phyloP scores from a whole-genome alignment of 2,329 filamentous ascomycete species.

The Verticillium nonalfalfae region DNA sequence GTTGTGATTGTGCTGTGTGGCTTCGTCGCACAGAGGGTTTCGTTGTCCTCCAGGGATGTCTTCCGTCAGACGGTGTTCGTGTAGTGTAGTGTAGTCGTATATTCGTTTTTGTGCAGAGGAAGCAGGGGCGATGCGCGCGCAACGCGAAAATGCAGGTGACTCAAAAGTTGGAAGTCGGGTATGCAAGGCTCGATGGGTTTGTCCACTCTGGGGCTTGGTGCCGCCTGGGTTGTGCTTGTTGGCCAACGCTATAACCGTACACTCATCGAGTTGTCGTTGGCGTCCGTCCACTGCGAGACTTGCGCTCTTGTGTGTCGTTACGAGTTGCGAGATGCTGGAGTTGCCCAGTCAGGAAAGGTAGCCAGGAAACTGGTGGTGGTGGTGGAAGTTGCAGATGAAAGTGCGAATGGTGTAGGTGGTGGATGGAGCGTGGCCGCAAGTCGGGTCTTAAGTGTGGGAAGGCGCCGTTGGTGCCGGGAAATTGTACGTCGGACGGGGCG shows the following conservation, averaged over 20 bases:
- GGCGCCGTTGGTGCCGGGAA: slow-evolving; percentile 1
- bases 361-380: background rate
- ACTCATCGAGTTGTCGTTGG: background rate
- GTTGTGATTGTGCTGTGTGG: slow-evolving; percentile 5
- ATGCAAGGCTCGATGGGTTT: background rate
- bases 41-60: background rate
- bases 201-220: background rate
- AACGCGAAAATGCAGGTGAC: background rate
- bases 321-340: background rate
- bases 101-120: background rate
- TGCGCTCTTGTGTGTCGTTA: background rate
- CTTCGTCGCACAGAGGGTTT: background rate
- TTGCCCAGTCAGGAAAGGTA: background rate
- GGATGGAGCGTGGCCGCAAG: slow-evolving; percentile 1
- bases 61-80: background rate
- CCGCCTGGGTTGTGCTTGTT: background rate
- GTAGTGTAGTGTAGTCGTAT: background rate
- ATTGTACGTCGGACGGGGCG: background rate
- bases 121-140: background rate
- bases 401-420: background rate
- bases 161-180: background rate
- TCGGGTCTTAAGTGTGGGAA: slow-evolving; percentile 2
- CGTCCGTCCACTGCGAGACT: background rate
- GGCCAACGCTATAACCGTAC: background rate
- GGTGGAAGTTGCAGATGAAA: background rate